Percentiles rank a stretch among this genome's conserved stretches.
Conservation (phyloP, 257 asterid genomes). For the Agastache rugosa region DNA sequence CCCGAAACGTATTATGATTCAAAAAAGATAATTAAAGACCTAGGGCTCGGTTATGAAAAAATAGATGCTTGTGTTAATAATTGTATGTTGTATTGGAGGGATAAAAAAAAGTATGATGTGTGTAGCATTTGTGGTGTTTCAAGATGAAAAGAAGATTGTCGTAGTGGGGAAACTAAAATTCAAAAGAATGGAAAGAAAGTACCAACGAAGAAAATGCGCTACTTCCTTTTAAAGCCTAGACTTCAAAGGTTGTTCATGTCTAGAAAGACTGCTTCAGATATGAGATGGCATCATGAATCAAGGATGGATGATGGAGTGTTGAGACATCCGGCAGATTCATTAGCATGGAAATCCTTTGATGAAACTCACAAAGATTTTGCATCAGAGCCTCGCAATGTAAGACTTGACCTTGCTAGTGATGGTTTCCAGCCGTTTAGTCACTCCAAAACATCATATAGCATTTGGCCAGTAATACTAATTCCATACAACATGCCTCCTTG, state of each 20-base stretch:
- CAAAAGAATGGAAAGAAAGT: constrained; percentile 9
- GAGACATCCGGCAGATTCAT: constrained; percentile 17
- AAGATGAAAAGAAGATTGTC: neutral
- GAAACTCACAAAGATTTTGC: neutral
- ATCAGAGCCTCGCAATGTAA: neutral
- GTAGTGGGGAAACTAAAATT: neutral
- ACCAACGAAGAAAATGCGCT: neutral
- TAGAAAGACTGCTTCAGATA: constrained; percentile 15
- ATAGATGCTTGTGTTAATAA: constrained; percentile 1
- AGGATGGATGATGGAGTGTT: too few species aligned
- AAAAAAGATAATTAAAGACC: neutral
- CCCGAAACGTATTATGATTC: neutral
- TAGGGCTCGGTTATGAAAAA: neutral
- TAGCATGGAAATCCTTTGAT: constrained; percentile 23
- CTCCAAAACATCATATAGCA: constrained; percentile 7
- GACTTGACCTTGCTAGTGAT: constrained; percentile 25
- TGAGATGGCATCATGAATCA: constrained; percentile 36
- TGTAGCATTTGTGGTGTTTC: neutral
- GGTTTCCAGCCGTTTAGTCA: constrained; percentile 23
- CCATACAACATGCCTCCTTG: constrained; percentile 13
- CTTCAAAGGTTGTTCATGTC: constrained; percentile 27
- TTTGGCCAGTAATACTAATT: too few species aligned
- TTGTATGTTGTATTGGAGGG: neutral
- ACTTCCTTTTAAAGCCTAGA: constrained; percentile 16
- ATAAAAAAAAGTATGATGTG: neutral